A percentile compares a stretch with the other conserved stretches of the same genome.
phyloP scores from a whole-genome alignment of 2,329 filamentous ascomycete genomes.

The Phialophora verrucosa region DNA sequence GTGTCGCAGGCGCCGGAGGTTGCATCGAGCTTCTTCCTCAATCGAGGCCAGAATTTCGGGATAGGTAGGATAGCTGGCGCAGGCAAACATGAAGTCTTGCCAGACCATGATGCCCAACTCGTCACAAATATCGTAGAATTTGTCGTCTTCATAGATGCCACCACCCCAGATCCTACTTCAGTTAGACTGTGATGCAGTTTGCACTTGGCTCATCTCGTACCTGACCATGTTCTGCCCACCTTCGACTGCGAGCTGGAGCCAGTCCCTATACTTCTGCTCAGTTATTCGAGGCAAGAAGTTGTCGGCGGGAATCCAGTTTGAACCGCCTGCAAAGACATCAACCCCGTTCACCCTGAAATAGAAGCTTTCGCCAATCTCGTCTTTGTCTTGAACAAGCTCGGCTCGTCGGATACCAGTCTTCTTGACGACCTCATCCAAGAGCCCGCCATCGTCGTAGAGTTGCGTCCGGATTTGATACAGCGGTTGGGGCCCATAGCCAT shows the following conservation, averaged over 20 bases:
- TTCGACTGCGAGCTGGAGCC: slow-evolving; percentile 64
- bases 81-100: slow-evolving; percentile 89
- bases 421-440: slow-evolving; percentile 2
- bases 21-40: slow-evolving; percentile 67
- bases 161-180: slow-evolving; percentile 68
- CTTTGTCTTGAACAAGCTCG: slow-evolving; percentile 49
- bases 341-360: slow-evolving; percentile 69
- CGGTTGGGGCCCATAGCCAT: background rate
- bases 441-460: slow-evolving; percentile 38
- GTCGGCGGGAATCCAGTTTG: slow-evolving; percentile 70
- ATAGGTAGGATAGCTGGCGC: slow-evolving; percentile 74
- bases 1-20: slow-evolving; percentile 73
- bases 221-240: slow-evolving; percentile 67
- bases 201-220: background rate
- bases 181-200: background rate
- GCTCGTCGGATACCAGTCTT: slow-evolving; percentile 59
- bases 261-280: slow-evolving; percentile 60
- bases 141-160: slow-evolving; percentile 76
- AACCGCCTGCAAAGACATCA: slow-evolving; percentile 70
- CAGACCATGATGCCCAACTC: slow-evolving; percentile 80
- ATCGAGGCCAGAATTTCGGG: slow-evolving; percentile 67
- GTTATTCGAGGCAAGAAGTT: slow-evolving; percentile 63
- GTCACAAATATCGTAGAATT: slow-evolving; percentile 77
- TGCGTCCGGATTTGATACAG: slow-evolving; percentile 36
- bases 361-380: slow-evolving; percentile 65